Base-by-base conservation (phyloP, 1,139 yeast species). In the Maudiozyma humilis region DNA sequence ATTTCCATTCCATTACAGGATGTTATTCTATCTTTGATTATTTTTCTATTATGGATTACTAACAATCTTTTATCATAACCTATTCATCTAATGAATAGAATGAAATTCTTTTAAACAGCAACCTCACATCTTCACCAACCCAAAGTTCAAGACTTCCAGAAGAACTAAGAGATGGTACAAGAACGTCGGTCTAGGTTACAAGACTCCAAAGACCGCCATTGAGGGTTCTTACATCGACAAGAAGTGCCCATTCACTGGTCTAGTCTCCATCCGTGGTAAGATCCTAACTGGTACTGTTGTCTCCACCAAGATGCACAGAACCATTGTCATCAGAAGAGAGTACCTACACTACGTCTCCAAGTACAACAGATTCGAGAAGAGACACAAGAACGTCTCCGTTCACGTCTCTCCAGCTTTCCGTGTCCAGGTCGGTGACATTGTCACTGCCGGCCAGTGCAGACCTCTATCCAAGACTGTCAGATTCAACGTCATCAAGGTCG, bases 331-430 rank as follows among this genome's bases (percentile, higher is more conserved):
- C 79, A 89, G 98, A 84, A 91, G 99, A 80, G 98, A 91, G 71
- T 93, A 93, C 93, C 87, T 93, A 74, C 99, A 93, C 80, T 93
- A 87, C 78, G 84, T 91, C 73, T 95, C 97, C 75, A 91, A 93
- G 85, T 91, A 91, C 82, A 91, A 89, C 95, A 89, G 99, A 85
- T 91, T 88, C 84, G 99, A 91, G 81, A 91, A 91, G 87, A 89
- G 99, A 81, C 99, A 91, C 87, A 93, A 91, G 93, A 93, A 91
- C 82, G 81, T 93, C 60, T 94, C 99, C 72, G 98, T 96, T 67
- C 99, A 91, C 80, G 87, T 93, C 68, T 89, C 97, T 59, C 99
- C 99, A 76, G 98, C 98, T 75, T 91, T 91, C 97, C 95, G 99
- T 80, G 96, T 89, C 67, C 77, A 78, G 72, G 97, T 89, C 73